Base-by-base conservation (phyloP, 805 yeast species). In the Wickerhamiella hasegawae region DNA sequence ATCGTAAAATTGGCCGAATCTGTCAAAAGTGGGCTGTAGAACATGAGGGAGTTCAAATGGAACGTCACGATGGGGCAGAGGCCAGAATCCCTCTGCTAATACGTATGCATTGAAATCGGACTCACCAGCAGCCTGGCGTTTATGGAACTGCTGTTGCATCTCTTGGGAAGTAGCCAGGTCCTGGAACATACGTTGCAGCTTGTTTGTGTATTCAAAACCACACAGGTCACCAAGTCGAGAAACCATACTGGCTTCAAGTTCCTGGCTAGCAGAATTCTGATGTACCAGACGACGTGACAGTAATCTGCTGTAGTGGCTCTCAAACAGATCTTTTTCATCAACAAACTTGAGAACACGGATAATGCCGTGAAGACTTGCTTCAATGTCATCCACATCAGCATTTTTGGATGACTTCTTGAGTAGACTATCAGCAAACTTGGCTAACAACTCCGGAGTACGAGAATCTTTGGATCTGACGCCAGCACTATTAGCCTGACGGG, bases 301-400 rank as follows among this genome's bases (percentile, higher is more conserved):
- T 51, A 78, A 64, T 43, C 96, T 72, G 56, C 96, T 74, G 58
- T 90, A 90, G 61, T 81, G 79, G 41, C 76, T 78, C 60, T 90
- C 97, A 58, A 90, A 92, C 28, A 90, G 81, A 61, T 92, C 97
- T 55, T 84, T 85, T 54, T 90, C 97, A 30, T 81, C 84, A 39
- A 92, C 68, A 53, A 80, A 87, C 51, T 76, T 76, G 65, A 90
- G 82, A 19, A 90, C 66, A 12, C 76, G 70, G 80, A 87, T 81
- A 47, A 90, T 69, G 49, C 85, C 90, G 46, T 79, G 85, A 32
- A 79, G 72, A 35, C 73, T 72, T n/a, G 47, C 37, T 35, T 60
- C 66, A 75, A 85, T 72, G 51, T 77, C 87, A 40, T 64, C 60
- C 12, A 69, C 63, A 42, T 77, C 85, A 0, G 69, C 37, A 39